Evolutionary conservation across 768 basidiomycete species (phyloP), one percentile per base, ranked within the genome.

Genomic region (Kwoniella bestiolae): DNA sequence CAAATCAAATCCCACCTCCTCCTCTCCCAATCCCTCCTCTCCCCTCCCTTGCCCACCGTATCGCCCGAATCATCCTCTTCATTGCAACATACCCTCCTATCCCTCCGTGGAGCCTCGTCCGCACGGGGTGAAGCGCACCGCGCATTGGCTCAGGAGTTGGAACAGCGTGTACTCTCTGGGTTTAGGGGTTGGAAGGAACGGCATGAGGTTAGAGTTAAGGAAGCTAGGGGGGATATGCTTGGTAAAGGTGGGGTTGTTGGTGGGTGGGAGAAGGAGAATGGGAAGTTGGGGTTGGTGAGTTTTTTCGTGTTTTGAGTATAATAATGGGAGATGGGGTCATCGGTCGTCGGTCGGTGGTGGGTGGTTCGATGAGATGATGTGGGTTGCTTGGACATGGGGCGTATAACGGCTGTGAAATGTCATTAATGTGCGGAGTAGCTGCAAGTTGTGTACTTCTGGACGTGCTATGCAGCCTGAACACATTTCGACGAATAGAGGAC

Each of bases 161-260:
- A 85, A 56, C 86, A 86, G 7, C 82, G 89, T 16, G 92, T 94
- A 35, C 87, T 87, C 6, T 88, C 89, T 67, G 92, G 91, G 1
- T 96, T 94, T 67, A 84, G 87, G 49, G 83, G 84, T 58, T 95
- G 93, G 93, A 89, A 91, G 1, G 83, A 85, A 69, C 83, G 83
- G 14, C 90, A 93, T 83, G 88, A 87, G 83, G 86, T 87, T 50
- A 85, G 90, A 46, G 83, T 92, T 31, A 82, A 82, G 51, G 84
- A 87, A 59, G 88, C 85, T 66, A 86, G 85, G 73, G 76, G 83
- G 7, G 85, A 85, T 21, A 82, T 89, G 21, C 72, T 92, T 16
- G 87, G 89, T 56, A 94, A 93, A 70, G 90, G 91, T 67, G 85
- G 88, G 44, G 84, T 86, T 0, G 86, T 89, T 26, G 84, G 80